Base-by-base conservation (phyloP, 2,329 filamentous ascomycete genomes). In the Polytolypa hystricis region DNA sequence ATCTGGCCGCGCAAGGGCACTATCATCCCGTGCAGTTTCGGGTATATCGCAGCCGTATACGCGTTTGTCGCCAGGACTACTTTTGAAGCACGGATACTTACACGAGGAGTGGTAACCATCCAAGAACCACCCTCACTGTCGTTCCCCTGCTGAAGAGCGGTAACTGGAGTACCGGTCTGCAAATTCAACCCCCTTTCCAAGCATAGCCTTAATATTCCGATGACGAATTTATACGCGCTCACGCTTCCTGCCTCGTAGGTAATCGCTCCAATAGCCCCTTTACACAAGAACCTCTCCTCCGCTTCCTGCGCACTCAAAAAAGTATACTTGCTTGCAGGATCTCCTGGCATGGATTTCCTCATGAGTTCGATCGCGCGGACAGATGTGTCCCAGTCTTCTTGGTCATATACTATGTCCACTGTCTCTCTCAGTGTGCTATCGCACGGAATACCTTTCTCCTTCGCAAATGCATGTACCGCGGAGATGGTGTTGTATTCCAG, bases 391-490 rank as follows among this genome's bases (percentile, higher is more conserved):
- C 66, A 69, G 33, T 65, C 55, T 6, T 40, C 50, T 12, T 56
- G 40, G 40, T 75, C 70, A 48, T 75, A 77, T 20, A 77, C 58
- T 2, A 77, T 56, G 49, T 79, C 74, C 2, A 76, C 63, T 0
- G 75, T 79, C 16, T 65, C 58, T 44, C 71, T 69, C 7, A 64
- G 50, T 25, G 56, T 48, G 33, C 64, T 67, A 46, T 77, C 74
- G 47, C 71, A 66, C 8, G 57, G 50, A 20, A 75, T 69, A 4
- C 43, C 44, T 38, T 76, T 53, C 12, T 64, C 54, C 4, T 52
- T 49, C 0, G 72, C 70, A 41, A 79, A 69, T 0, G 50, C 53
- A 47, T 79, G 74, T 7, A 74, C 66, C n/a, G 65, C 66, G 17
- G 61, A 54, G 38, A 79, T 72, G 46, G 66, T 71, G 27, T 61